Evolutionary conservation across 805 yeast species (phyloP).

Genomic region (Lachancea dasiensis): DNA sequence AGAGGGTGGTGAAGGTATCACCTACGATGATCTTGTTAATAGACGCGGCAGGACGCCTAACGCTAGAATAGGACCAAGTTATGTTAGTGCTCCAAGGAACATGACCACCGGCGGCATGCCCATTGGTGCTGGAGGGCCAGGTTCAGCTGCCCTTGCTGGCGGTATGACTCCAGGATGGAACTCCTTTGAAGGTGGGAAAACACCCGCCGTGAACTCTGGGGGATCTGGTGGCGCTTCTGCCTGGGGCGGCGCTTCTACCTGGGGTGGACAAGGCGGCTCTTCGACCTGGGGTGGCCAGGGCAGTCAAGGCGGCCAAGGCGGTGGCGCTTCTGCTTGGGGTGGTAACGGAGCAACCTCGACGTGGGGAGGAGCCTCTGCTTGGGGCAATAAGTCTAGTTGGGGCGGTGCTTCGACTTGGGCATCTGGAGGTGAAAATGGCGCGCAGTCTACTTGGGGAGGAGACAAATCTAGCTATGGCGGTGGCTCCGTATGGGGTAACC

Average conservation of each 20-base stretch:
- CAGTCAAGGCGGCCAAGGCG: slow-evolving; percentile 27
- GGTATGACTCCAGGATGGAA: slow-evolving; percentile 52
- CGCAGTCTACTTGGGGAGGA: slow-evolving; percentile 43
- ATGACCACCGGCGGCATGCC: slow-evolving; percentile 31
- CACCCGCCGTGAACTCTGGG: slow-evolving; percentile 35
- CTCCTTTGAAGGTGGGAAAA: slow-evolving; percentile 45
- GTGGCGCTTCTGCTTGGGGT: slow-evolving; percentile 41
- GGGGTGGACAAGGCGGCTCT: slow-evolving; percentile 38
- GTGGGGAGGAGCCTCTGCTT: slow-evolving; percentile 36
- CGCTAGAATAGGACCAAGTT: slow-evolving; percentile 32
- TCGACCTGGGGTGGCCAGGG: slow-evolving; percentile 35
- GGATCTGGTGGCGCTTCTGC: slow-evolving; percentile 30
- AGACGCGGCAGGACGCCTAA: slow-evolving; percentile 37
- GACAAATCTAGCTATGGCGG: slow-evolving; percentile 36
- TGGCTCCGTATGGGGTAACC: slow-evolving; percentile 40
- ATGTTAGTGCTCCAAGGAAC: slow-evolving; percentile 31
- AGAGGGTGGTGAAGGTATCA: slow-evolving; percentile 58
- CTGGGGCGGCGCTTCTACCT: slow-evolving; percentile 36
- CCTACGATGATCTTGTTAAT: slow-evolving; percentile 75
- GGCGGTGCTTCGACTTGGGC: slow-evolving; percentile 47
- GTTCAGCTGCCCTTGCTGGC: slow-evolving; percentile 33
- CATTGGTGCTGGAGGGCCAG: slow-evolving; percentile 29
- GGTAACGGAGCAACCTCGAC: slow-evolving; percentile 34
- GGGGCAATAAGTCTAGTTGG: slow-evolving; percentile 36
- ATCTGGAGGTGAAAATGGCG: slow-evolving; percentile 35